Base-by-base conservation (phyloP, 192 early-diverging fungal species). In the Spizellomyces sp. region DNA sequence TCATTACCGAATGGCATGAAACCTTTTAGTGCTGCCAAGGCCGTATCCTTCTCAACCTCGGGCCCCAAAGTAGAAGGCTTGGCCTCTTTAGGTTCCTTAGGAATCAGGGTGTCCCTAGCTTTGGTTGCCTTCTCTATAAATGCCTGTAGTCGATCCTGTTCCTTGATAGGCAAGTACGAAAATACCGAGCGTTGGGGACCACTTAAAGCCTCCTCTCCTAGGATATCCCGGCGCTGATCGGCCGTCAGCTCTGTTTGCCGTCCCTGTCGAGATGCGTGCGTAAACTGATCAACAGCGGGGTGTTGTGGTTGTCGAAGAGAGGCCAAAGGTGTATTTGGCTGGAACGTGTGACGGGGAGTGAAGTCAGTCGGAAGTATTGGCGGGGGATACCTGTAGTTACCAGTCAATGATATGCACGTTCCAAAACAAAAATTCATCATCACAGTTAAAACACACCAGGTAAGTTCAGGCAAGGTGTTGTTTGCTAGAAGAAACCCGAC, bases 1-100 rank as follows among this genome's bases (percentile, higher is more conserved):
- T 89, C 87, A 48, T 82, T 85, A 12, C 80, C 82, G 80, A 93
- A 95, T 0, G 93, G 93, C 67, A 94, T 90, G 70, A 90, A 94
- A 10, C 92, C 92, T 73, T 85, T 85, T 12, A 95, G 66, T 0
- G 92, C 91, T 0, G 85, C 82, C 50, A 80, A 22, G 0, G 93
- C 93, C 0, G 85, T 79, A n/a, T 83, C 77, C 64, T 86, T 89
- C 19, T 89, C 80, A 17, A 94, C 80, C n/a, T 61, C 74, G 55
- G 62, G 73, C 5, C 81, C 77, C 19, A 70, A 87, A 9, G 63
- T 57, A 1, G 69, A 64, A n/a, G 27, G 12, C 43, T 68, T 15
- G 9, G 50, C 27, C 52, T 58, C 62, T 27, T 67, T 45, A 7
- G 42, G 41, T 8, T 47, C 54, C 5, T 80, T 78, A 19, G 12